These are phyloP conservation scores for Stephanodiscus minutulus DNA, from an alignment of 108 stramenopile species.

Conservation along the genomic window DNA sequence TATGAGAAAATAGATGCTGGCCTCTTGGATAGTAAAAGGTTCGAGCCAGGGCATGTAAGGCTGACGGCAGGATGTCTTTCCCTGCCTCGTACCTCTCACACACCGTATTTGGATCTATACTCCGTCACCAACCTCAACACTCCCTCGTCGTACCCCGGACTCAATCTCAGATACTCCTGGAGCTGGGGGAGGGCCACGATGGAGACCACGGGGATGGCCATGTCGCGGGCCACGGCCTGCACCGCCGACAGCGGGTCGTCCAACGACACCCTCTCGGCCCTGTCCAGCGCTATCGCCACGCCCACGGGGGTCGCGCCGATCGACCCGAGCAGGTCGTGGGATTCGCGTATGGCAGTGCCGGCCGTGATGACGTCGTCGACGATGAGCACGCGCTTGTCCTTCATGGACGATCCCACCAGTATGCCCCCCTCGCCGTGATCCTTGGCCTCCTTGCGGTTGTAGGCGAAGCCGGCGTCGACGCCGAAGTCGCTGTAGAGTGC, in stretches of 20 bases:
- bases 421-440: constrained; percentile 98
- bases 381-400: constrained; percentile 90
- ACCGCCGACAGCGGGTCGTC: constrained; percentile 87
- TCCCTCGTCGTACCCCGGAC: constrained; percentile 64
- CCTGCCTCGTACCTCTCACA: constrained; percentile 32
- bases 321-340: constrained; percentile 73
- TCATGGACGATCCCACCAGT: constrained; percentile 92
- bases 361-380: constrained; percentile 99
- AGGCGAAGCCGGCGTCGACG: constrained; percentile 88
- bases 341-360: constrained; percentile 97
- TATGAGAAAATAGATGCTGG: no score
- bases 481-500: constrained; percentile 88
- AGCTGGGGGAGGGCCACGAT: constrained; percentile 89
- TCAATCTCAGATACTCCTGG: constrained; percentile 67
- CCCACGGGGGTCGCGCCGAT: constrained; percentile 89
- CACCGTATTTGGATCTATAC: constrained; percentile 81
- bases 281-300: constrained; percentile 94
- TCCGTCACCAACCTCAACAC: constrained; percentile 62
- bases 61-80: background rate
- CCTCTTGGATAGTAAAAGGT: no score
- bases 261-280: constrained; percentile 89
- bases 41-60: background rate
- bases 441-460: constrained; percentile 99
- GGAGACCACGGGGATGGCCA: constrained; percentile 85
- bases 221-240: constrained; percentile 87